Percentiles rank a stretch among this genome's conserved stretches.
Evolutionary conservation across 805 yeast species (phyloP).

Genomic region (Metschnikowia hibisci): DNA sequence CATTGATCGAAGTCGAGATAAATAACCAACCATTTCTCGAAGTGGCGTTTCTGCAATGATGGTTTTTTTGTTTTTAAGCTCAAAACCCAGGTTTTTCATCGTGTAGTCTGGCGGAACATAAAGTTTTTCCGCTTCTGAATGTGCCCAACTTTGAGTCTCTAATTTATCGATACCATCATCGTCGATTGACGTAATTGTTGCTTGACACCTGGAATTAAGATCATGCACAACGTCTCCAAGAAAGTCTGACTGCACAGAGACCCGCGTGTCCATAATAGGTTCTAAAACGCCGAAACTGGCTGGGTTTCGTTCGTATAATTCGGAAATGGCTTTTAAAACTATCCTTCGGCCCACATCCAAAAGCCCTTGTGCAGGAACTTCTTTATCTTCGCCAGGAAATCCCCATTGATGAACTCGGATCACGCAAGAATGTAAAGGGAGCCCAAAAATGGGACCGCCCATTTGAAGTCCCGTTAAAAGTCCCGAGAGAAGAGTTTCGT

Average conservation of each 20-base stretch:
- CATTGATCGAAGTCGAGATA: conserved; percentile 68
- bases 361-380: conserved; percentile 31
- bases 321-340: conserved; percentile 22
- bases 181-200: conserved; percentile 65
- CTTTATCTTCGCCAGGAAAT: conserved; percentile 49
- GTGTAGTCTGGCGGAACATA: conserved; percentile 81
- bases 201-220: conserved; percentile 72
- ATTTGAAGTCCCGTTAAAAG: conserved; percentile 57
- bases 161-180: conserved; percentile 47
- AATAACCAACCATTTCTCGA: conserved; percentile 86
- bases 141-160: conserved; percentile 44
- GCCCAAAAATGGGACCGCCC: conserved; percentile 59
- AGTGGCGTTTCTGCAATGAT: conserved; percentile 82
- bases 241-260: conserved; percentile 64
- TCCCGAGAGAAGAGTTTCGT: conserved; percentile 56
- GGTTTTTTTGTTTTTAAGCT: conserved; percentile 44
- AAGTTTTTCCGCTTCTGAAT: conserved; percentile 54
- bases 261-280: conserved; percentile 78
- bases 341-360: conserved; percentile 43
- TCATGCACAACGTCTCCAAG: conserved; percentile 85
- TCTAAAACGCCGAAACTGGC: conserved; percentile 60
- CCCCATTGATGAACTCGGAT: conserved; percentile 51
- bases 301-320: conserved; percentile 14
- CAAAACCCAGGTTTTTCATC: conserved; percentile 23
- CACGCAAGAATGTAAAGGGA: conserved; percentile 57